These are phyloP conservation scores for Stephania yunnanensis DNA, from an alignment of 164 flowering plant species.

Conservation along the genomic window DNA sequence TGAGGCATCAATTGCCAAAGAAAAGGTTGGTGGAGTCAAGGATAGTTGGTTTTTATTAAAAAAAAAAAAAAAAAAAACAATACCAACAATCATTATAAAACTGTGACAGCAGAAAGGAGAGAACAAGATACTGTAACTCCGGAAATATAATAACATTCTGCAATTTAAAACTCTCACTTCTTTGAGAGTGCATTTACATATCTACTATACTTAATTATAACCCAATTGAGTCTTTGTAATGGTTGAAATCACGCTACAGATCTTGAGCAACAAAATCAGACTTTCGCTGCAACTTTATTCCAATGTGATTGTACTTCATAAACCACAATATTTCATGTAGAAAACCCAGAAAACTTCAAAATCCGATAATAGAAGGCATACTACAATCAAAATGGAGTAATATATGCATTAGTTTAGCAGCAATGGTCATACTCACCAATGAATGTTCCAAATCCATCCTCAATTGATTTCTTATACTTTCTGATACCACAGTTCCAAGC, in stretches of 20 bases:
- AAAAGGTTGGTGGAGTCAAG: no score
- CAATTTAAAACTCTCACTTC: neutral
- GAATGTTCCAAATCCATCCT: conserved; percentile 49
- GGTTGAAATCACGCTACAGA: neutral
- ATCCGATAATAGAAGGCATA: no score
- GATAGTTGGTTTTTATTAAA: no score
- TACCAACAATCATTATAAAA: neutral
- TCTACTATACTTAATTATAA: neutral
- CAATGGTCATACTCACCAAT: conserved; percentile 48
- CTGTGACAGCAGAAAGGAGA: neutral
- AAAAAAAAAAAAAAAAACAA: no score
- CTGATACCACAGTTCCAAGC: conserved; percentile 45
- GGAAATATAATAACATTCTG: neutral
- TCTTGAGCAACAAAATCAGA: neutral
- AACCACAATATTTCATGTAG: neutral
- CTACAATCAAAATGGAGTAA: neutral
- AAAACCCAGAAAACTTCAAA: neutral
- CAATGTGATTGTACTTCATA: neutral
- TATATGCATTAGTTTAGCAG: neutral
- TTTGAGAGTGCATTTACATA: neutral
- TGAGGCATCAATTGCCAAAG: no score
- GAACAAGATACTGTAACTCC: neutral
- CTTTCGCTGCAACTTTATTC: neutral
- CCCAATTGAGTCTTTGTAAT: neutral
- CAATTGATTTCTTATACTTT: conserved; percentile 44